Evolutionary conservation across 768 basidiomycete species (phyloP), one percentile per base, ranked within the genome.

Genomic region (Boletus rubroflammeus): DNA sequence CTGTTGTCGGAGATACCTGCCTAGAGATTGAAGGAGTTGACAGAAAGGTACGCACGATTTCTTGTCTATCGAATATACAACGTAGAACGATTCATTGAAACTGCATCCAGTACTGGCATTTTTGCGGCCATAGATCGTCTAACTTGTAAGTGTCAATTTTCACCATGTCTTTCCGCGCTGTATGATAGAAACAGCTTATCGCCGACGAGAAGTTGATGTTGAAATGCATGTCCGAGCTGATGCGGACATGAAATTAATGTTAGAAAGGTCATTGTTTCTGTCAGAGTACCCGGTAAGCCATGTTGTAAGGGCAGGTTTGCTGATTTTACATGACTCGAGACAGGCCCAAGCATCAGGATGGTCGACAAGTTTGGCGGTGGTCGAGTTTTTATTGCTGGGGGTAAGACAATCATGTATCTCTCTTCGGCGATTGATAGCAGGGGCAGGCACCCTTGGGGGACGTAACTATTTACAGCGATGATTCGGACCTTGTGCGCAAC

Each of bases 321-420:
- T 9, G 3, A 50, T 53, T 11, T 32, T 47, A 29, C 28, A 58
- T 56, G 11, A 50, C 54, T 32, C 8, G 25, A 21, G n/a, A 42
- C 49, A 76, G 79, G 28, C 73, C 78, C 1, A 80, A 79, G 4
- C 58, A 72, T 81, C 28, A 71, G 81, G 10, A 77, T 80, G 77
- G 75, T 74, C 1, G 59, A 79, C 38, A 70, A 63, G 19, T 75
- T 80, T 56, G 57, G 67, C 17, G 54, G 59, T 8, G 78, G 77
- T 2, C 69, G 77, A 23, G 76, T 75, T 8, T 81, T 80, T 55
- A 43, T 82, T 14, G 74, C 66, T 26, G 81, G 81, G 60, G 81
- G 81, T 62, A 34, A 47, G 43, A 10, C n/a, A 8, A 19, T 46
- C 8, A 14, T 14, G 32, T 6, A 32, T 32, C 9, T 32, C 5